These are phyloP conservation scores for Houttuynia cordata DNA, from an alignment of 164 flowering plant genomes.

Conservation along the genomic window DNA sequence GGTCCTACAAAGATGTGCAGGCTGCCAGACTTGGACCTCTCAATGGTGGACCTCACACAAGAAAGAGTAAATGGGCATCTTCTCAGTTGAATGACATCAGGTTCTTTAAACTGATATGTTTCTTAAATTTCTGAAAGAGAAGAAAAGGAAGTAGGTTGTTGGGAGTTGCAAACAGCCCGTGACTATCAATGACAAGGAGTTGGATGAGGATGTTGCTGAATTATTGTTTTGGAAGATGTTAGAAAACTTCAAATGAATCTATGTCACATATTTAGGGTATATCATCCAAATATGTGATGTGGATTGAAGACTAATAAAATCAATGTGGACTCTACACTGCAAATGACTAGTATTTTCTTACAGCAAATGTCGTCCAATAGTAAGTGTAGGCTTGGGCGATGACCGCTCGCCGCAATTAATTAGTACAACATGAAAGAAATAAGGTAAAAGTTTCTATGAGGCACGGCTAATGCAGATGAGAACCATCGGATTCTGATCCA, in stretches of 20 bases:
- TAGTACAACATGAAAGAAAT: too few relatives aligned
- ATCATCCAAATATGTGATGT: neutral
- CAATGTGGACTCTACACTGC: too few relatives aligned
- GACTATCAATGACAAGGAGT: neutral
- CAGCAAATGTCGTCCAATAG: too few relatives aligned
- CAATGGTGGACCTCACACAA: neutral
- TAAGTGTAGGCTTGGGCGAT: too few relatives aligned
- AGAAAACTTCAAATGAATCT: neutral
- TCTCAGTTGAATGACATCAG: neutral
- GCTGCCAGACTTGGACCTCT: neutral
- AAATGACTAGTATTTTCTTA: too few relatives aligned
- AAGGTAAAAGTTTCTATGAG: too few relatives aligned
- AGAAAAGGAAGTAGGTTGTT: neutral
- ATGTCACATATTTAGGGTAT: neutral
- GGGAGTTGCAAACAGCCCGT: neutral
- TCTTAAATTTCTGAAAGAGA: neutral
- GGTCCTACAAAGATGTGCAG: neutral
- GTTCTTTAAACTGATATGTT: neutral
- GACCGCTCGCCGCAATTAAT: too few relatives aligned
- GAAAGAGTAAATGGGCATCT: too few relatives aligned
- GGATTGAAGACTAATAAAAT: neutral
- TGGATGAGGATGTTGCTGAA: neutral
- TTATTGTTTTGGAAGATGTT: neutral
- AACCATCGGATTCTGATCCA: too few relatives aligned
- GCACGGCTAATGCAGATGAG: too few relatives aligned